Evolutionary conservation across 208 protist species (phyloP), one percentile per base, ranked within the genome.

Genomic region (Trypanosoma congolense): DNA sequence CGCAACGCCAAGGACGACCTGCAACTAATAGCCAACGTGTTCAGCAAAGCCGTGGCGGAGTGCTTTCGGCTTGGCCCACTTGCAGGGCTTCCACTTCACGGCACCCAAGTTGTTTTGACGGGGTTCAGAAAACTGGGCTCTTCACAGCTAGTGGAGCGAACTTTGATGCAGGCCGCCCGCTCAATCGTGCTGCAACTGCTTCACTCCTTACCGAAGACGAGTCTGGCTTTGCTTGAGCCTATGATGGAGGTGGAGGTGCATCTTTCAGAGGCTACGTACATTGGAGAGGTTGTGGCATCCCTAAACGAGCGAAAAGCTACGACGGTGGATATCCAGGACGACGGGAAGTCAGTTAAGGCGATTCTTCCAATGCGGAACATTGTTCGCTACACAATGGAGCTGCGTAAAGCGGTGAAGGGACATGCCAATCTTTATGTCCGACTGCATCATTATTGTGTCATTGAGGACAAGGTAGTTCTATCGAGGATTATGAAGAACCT

Each of bases 221-320:
- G 77, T 41, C 47, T 85, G 1, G 74, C 75, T 10, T 57, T 88
- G 35, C 53, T 95, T 47, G 82, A 95, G 72, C 88, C 88, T 9
- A 90, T 91, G 77, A 95, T 95, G 80, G 65, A 75, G 54, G 73
- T 93, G 48, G 85, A 95, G 64, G 75, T 95, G 42, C 77, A 90
- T 43, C 58, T 95, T 4, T 79, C 83, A 1, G 88, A 95, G 45
- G 16, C 72, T 1, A 61, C 54, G 30, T 95, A 83, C 64, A 68
- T 91, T 26, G 81, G 88, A 25, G 66, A 56, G 30, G 80, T 95
- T 9, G 74, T 95, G 38, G 75, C 47, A 54, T 84, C 74, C 0
- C 68, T 95, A 19, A 92, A 90, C 52, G 77, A 90, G 46, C 78
- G 86, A 48, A 74, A 85, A 22, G 83, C 88, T 9, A 44, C 83